Evolutionary conservation across 371 early-diverging fungal species (phyloP).

Genomic region (Quaeritorhiza haematococci): DNA sequence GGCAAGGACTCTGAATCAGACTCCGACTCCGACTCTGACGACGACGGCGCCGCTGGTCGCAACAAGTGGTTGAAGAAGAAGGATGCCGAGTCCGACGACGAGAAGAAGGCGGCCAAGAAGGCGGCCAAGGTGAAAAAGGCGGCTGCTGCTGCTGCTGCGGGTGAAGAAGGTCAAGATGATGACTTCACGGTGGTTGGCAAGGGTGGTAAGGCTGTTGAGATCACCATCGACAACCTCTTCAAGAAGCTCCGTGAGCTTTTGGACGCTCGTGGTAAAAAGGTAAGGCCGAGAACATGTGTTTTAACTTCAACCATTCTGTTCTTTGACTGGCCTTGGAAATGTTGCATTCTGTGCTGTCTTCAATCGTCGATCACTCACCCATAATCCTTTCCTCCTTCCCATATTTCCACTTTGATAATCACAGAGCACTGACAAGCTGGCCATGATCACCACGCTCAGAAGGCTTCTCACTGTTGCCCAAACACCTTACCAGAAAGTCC

Average conservation of each 20-base stretch:
- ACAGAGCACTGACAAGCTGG: conserved; percentile 82
- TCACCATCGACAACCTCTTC: conserved; percentile 72
- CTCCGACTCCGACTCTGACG: conserved; percentile 12
- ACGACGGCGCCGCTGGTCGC: neutral
- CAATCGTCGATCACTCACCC: neutral
- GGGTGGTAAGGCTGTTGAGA: conserved; percentile 36
- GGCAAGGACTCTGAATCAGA: conserved; percentile 11
- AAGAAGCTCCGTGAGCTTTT: conserved; percentile 73
- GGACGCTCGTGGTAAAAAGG: conserved; percentile 89
- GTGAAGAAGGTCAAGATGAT: conserved; percentile 34
- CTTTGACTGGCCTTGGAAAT: too few species aligned
- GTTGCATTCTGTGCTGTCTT: neutral
- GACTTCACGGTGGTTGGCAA: conserved; percentile 81
- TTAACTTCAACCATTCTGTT: neutral
- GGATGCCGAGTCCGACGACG: conserved; percentile 20
- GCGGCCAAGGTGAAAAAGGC: conserved; percentile 9
- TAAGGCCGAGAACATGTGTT: conserved; percentile 17
- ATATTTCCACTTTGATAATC: too few species aligned
- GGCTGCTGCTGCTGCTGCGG: conserved; percentile 10
- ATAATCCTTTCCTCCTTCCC: neutral
- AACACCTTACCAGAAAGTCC: conserved; percentile 76
- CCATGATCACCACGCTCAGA: conserved; percentile 67
- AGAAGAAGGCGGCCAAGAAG: conserved; percentile 14
- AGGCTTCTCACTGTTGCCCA: conserved; percentile 59
- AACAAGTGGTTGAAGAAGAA: conserved; percentile 4